Base-by-base conservation (phyloP, 257 asterid species). In the Gardenia jasminoides region DNA sequence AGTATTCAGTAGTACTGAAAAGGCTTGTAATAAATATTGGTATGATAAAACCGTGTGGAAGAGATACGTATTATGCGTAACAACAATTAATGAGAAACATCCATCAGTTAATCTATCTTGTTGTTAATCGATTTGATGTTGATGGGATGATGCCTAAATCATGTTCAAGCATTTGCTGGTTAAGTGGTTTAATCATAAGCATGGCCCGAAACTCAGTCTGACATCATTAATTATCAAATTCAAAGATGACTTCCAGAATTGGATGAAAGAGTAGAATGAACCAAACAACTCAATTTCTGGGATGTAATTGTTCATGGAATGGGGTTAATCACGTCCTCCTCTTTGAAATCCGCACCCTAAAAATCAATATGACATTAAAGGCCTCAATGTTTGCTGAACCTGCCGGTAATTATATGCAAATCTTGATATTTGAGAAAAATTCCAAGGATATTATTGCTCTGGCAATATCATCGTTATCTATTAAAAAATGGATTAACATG, bases 101-200 rank as follows among this genome's bases (percentile, higher is more conserved):
- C 70, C 67, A 66, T 44, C 39, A 74, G 48, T 17, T 28, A 46
- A 75, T 44, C 28, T 59, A 31, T 26, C 12, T 10, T 24, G 12
- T 52, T 36, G 7, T 50, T 43, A 58, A 13, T 22, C 54, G 15
- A 61, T 28, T 59, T 39, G 81, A 70, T 62, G 69, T 75, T 78
- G 83, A 80, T 70, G 39, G 24, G 59, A 19, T 70, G 58, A 70
- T 58, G 59, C 77, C 79, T 71, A 80, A 84, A 87, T 72, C 80
- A 80, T 68, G 80, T 73, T 72, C 67, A 48, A n/a, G 44, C 74
- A 81, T 74, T 80, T 64, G 83, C 77, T 64, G 83, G 76, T 74
- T 72, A 77, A 86, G 84, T 83, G 69, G 82, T 76, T 26, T 81
- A 67, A 83, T 78, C 50, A 43, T 61, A 39, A 36, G 26, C 74